A percentile compares a stretch with the other conserved stretches of the same genome.
Conservation (phyloP, 352 stramenopile genomes). For the Blastocystis sp. region DNA sequence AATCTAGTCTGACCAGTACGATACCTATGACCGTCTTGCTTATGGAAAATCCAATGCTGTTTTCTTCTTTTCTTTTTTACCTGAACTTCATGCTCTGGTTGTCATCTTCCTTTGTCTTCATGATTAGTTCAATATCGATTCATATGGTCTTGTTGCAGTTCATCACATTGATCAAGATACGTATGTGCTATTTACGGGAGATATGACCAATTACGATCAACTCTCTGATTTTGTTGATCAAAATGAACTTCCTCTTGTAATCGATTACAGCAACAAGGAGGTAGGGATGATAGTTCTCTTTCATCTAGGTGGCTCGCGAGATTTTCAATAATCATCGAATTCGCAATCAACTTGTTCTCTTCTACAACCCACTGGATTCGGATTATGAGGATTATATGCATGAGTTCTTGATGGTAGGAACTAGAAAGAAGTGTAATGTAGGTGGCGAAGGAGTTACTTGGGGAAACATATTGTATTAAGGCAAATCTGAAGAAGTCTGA, state of each 20-base stretch:
- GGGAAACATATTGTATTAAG: constrained; percentile 13
- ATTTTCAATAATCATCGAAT: constrained; percentile 25
- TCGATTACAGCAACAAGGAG: constrained; percentile 21
- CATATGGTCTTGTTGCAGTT: neutral
- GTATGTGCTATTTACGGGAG: neutral
- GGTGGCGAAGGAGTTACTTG: neutral
- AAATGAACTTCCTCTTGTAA: constrained; percentile 56
- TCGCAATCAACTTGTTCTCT: constrained; percentile 38
- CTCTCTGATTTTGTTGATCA: constrained; percentile 42
- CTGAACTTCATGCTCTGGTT: neutral
- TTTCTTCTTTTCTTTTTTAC: constrained; percentile 38
- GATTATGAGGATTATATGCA: neutral
- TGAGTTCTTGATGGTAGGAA: constrained; percentile 9
- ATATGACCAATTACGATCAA: constrained; percentile 48
- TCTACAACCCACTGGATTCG: neutral
- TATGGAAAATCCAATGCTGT: constrained; percentile 17
- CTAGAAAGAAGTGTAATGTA: neutral
- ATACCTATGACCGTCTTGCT: constrained; percentile 7
- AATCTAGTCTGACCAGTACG: constrained; percentile 34
- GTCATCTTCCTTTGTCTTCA: neutral
- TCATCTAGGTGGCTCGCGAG: constrained; percentile 18
- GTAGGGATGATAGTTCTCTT: neutral
- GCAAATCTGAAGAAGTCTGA: neutral
- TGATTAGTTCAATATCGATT: constrained; percentile 11
- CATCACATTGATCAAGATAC: neutral